phyloP scores from a whole-genome alignment of 352 stramenopile genomes.

The Globisporangium nodosum region DNA sequence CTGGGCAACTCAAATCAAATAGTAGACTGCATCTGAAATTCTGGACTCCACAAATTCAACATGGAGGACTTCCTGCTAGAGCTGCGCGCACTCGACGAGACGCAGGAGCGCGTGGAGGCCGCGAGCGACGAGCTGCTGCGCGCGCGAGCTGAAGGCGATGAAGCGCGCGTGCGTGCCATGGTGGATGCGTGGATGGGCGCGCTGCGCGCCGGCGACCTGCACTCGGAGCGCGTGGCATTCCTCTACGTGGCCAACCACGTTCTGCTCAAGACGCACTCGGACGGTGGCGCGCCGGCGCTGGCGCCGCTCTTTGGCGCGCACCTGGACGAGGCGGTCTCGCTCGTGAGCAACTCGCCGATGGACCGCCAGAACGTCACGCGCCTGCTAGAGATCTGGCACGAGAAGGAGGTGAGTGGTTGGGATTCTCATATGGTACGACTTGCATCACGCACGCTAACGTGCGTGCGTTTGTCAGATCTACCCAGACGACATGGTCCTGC shows the following conservation, averaged over 20 bases:
- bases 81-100: slow-evolving; percentile 72
- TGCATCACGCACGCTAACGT: too few relatives aligned
- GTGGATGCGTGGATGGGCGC: slow-evolving; percentile 59
- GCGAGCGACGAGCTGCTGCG: slow-evolving; percentile 74
- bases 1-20: too few relatives aligned
- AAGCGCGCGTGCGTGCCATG: slow-evolving; percentile 33
- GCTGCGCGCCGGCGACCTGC: slow-evolving; percentile 66
- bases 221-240: slow-evolving; percentile 76
- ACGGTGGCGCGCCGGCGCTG: slow-evolving; percentile 8
- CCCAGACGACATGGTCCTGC: slow-evolving; percentile 42
- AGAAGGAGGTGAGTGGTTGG: slow-evolving; percentile 40
- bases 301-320: slow-evolving; percentile 28
- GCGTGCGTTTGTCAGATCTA: slow-evolving; percentile 27
- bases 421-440: slow-evolving; percentile 3
- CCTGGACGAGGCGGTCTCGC: slow-evolving; percentile 67
- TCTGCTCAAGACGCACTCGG: slow-evolving; percentile 63
- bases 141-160: slow-evolving; percentile 28
- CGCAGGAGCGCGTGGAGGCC: slow-evolving; percentile 74
- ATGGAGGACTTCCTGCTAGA: slow-evolving; percentile 81
- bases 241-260: slow-evolving; percentile 85
- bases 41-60: too few relatives aligned
- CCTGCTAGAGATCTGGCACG: slow-evolving; percentile 72
- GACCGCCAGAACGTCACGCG: slow-evolving; percentile 71
- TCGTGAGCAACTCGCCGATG: slow-evolving; percentile 82
- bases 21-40: too few relatives aligned